phyloP scores from a whole-genome alignment of 768 basidiomycete species.

The Lentinula guzmanii region DNA sequence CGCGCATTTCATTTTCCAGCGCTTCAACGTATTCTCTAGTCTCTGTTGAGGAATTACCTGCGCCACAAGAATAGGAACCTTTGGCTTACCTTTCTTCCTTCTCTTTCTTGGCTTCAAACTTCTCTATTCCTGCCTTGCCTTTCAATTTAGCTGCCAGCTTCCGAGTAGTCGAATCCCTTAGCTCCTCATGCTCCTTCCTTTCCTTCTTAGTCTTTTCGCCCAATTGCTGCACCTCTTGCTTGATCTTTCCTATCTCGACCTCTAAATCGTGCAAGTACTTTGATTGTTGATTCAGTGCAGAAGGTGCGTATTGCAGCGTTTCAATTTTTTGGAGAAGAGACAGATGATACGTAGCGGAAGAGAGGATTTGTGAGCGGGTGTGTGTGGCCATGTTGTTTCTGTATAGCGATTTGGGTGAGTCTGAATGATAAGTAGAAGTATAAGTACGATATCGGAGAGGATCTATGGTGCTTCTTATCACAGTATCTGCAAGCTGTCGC shows the following conservation, averaged over 20 bases:
- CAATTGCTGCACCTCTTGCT: constrained; percentile 21
- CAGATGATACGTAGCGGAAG: constrained; percentile 32
- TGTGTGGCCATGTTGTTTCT: not conserved
- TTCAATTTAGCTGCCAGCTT: constrained; percentile 32
- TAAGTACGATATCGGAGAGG: not conserved
- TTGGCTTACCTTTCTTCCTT: constrained; percentile 37
- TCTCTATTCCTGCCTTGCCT: constrained; percentile 28
- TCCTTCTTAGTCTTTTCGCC: constrained; percentile 36
- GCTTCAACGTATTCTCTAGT: constrained; percentile 41
- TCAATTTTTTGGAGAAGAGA: constrained; percentile 26
- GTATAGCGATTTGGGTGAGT: not conserved
- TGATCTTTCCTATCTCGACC: constrained; percentile 16
- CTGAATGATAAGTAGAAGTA: not conserved
- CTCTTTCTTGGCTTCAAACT: constrained; percentile 33
- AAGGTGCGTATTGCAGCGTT: constrained; percentile 32
- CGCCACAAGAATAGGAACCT: not conserved
- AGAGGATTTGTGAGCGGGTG: constrained; percentile 18
- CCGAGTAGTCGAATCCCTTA: constrained; percentile 33
- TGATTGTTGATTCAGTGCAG: constrained; percentile 30
- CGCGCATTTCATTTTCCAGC: constrained; percentile 32
- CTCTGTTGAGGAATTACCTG: not conserved
- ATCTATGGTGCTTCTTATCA: not conserved
- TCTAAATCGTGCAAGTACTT: constrained; percentile 29
- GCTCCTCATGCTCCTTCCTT: constrained; percentile 33
- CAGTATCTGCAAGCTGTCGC: not conserved